phyloP scores from a whole-genome alignment of 495 filamentous ascomycete genomes.

The Aspergillus cavernicola region DNA sequence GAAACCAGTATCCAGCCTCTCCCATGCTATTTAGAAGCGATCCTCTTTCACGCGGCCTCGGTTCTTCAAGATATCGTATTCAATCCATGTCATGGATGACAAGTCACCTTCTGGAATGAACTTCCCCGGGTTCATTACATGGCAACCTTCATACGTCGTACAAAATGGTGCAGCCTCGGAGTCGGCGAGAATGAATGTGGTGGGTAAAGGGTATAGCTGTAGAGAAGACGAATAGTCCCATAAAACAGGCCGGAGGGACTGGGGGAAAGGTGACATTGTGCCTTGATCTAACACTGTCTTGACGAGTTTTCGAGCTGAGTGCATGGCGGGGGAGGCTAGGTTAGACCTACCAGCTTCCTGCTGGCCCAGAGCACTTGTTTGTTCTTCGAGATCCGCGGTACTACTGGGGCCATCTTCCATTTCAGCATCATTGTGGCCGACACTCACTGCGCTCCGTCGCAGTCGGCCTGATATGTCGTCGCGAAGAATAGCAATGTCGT shows the following conservation, averaged over 20 bases:
- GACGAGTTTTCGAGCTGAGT: constrained; percentile 73
- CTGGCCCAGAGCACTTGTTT: constrained; percentile 14
- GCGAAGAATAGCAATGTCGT: constrained; percentile 81
- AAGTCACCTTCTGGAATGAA: constrained; percentile 61
- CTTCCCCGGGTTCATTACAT: constrained; percentile 90
- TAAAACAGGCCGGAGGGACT: constrained; percentile 69
- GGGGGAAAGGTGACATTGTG: constrained; percentile 78
- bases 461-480: constrained; percentile 80
- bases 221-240: constrained; percentile 80
- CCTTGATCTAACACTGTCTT: constrained; percentile 94
- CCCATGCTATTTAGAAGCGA: constrained; percentile 22
- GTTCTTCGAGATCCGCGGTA: constrained; percentile 6
- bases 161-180: constrained; percentile 74
- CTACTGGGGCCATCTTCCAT: constrained; percentile 21
- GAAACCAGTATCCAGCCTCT: background rate
- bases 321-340: constrained; percentile 44
- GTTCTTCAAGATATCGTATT: constrained; percentile 67
- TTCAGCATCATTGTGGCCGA: constrained; percentile 20
- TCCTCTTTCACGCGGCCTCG: constrained; percentile 51
- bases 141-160: constrained; percentile 88
- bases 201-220: constrained; percentile 84
- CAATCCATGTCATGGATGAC: constrained; percentile 73
- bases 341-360: constrained; percentile 18
- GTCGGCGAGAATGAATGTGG: constrained; percentile 76
- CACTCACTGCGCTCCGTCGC: constrained; percentile 68